Base-by-base conservation (phyloP, 371 early-diverging fungal species). In the Basidiobolus meristosporus region DNA sequence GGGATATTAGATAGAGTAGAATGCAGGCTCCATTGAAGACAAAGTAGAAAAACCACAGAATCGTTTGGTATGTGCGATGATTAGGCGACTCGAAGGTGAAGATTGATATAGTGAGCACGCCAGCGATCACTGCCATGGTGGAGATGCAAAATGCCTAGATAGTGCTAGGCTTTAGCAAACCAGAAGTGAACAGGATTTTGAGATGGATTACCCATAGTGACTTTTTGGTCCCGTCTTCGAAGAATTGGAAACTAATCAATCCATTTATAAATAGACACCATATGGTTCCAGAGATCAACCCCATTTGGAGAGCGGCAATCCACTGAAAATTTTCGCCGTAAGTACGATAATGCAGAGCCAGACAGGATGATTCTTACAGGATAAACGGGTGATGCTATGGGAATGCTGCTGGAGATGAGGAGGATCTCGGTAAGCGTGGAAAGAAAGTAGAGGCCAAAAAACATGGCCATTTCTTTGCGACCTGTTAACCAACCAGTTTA, bases 381-480 rank as follows among this genome's bases (percentile, higher is more conserved):
- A 59, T 90, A 91, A 16, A 73, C 71, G 9, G 47, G 35, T 10
- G 71, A 71, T 6, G 88, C 65, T 2, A 82, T 77, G n/a, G 84
- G 86, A 34, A 96, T 82, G 50, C 92, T 82, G 38, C 86, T 86
- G 19, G 86, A 77, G 33, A 86, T 67, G 32, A 87, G 64, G 23
- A 93, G 49, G 59, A 93, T 70, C 46, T 93, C 93, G 40, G 90
- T 60, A 38, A 90, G 59, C 11, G 71, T 75, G 45, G 77, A 70
- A 29, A 81, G 46, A 57, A 83, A 77, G 60, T 92, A 96, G 46
- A 90, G 59, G 54, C 92, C 93, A 56, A 93, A 93, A 67, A 93
- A 90, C 77, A 90, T 73, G 43, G 89, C 82, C 51, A 93, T 90
- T 62, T 93, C 97, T 67, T 90, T 90, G 31, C 97, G 82, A 38